Percentiles rank a stretch among this genome's conserved stretches.
phyloP scores from a whole-genome alignment of 179 eudicot species.

The Silene coronaria region DNA sequence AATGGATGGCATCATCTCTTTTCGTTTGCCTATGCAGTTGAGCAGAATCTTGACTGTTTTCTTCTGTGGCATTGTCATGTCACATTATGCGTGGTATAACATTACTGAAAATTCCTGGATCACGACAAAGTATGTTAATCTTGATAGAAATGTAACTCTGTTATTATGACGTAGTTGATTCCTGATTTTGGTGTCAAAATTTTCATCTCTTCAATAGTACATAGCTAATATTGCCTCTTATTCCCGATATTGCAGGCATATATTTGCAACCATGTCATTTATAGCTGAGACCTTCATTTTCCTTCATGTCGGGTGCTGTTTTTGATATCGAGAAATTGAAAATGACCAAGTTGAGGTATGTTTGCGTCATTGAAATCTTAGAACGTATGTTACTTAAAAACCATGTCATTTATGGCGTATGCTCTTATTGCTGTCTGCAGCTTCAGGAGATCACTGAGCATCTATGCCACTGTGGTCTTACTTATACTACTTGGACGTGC shows the following conservation, averaged over 20 bases:
- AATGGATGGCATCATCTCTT: no score
- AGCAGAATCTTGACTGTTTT: slow-evolving; percentile 93
- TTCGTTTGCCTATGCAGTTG: slow-evolving; percentile 29
- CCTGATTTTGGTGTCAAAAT: background rate
- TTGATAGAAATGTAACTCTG: background rate
- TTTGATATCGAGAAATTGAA: slow-evolving; percentile 89
- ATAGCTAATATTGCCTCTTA: no score
- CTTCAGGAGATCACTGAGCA: slow-evolving; percentile 41
- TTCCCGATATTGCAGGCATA: slow-evolving; percentile 48
- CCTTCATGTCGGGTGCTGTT: slow-evolving; percentile 90
- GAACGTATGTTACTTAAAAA: background rate
- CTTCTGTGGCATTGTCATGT: slow-evolving; percentile 89
- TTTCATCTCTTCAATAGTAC: no score
- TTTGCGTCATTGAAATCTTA: background rate
- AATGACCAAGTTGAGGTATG: slow-evolving; percentile 64
- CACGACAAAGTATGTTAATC: slow-evolving; percentile 56
- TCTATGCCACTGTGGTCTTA: slow-evolving; percentile 43
- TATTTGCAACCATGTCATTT: slow-evolving; percentile 89
- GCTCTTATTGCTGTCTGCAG: slow-evolving; percentile 29
- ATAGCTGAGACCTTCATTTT: slow-evolving; percentile 93
- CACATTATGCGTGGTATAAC: slow-evolving; percentile 95
- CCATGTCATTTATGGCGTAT: background rate
- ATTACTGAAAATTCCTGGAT: slow-evolving; percentile 77
- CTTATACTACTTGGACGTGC: slow-evolving; percentile 80
- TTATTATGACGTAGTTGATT: background rate